Evolutionary conservation across 2,329 filamentous ascomycete genomes (phyloP).

Genomic region (Cytospora leucostoma): DNA sequence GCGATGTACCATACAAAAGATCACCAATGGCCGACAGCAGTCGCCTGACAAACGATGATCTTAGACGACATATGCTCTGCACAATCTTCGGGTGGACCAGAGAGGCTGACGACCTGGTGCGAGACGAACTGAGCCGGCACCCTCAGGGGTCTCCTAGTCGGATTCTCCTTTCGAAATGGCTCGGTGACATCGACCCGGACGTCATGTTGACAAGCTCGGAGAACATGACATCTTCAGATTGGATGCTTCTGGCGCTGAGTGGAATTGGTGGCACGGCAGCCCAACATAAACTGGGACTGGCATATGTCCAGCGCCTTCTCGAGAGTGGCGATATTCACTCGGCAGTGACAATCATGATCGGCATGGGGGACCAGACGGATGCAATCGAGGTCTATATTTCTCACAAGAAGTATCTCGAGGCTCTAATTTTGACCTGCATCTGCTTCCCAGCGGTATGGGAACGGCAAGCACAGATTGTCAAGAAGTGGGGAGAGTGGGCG

Average conservation of each 20-base stretch:
- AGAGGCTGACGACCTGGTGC: constrained; percentile 77
- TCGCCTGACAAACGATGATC: constrained; percentile 72
- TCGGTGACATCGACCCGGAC: constrained; percentile 81
- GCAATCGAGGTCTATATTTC: constrained; percentile 96
- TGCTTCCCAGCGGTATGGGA: constrained; percentile 87
- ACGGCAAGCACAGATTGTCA: constrained; percentile 80
- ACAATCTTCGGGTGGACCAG: constrained; percentile 95
- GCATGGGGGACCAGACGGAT: constrained; percentile 88
- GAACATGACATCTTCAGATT: constrained; percentile 90
- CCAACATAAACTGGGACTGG: constrained; percentile 86
- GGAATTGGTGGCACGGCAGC: constrained; percentile 78
- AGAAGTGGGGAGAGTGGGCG: constrained; percentile 93
- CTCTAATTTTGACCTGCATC: constrained; percentile 82
- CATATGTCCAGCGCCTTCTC: constrained; percentile 86
- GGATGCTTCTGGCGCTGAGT: constrained; percentile 93
- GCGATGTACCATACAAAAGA: constrained; percentile 79
- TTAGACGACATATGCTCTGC: constrained; percentile 86
- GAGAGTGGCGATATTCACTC: constrained; percentile 90
- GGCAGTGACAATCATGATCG: constrained; percentile 88
- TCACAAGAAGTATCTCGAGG: constrained; percentile 89
- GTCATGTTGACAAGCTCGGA: constrained; percentile 78
- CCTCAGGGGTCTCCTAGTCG: constrained; percentile 71
- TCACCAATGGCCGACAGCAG: constrained; percentile 59
- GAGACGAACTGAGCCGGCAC: constrained; percentile 80
- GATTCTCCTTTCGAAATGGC: constrained; percentile 88